Percentiles rank a stretch among this genome's conserved stretches.
These are phyloP conservation scores for Dendryphion nanum DNA, from an alignment of 2,329 filamentous ascomycete genomes.

Conservation along the genomic window DNA sequence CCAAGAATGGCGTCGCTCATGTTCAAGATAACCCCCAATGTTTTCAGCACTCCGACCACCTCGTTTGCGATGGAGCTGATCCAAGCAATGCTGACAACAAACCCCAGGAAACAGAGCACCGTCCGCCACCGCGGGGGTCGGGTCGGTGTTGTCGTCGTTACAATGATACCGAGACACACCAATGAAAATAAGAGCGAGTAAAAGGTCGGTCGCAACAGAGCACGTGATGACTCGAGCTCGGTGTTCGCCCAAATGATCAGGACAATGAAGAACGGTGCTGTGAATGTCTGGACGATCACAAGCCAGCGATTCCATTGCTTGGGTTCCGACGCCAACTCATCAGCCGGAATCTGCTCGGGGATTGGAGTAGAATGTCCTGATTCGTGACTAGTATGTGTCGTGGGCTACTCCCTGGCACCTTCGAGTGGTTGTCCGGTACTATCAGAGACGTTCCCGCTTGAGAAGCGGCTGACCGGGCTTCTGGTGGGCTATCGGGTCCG, in stretches of 20 bases:
- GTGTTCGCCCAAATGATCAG: slow-evolving; percentile 73
- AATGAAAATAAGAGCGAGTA: slow-evolving; percentile 57
- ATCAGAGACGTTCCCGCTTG: no score
- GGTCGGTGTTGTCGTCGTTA: slow-evolving; percentile 66
- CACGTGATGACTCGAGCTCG: slow-evolving; percentile 55
- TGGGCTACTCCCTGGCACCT: no score
- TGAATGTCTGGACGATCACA: slow-evolving; percentile 78
- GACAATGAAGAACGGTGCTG: slow-evolving; percentile 79
- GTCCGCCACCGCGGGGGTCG: slow-evolving; percentile 72
- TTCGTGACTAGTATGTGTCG: slow-evolving; percentile 35
- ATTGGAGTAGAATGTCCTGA: slow-evolving; percentile 31
- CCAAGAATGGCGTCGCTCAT: slow-evolving; percentile 95
- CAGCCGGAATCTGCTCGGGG: slow-evolving; percentile 34
- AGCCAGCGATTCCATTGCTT: slow-evolving; percentile 90
- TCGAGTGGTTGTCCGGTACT: no score
- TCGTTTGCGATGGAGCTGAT: slow-evolving; percentile 94
- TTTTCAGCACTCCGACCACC: slow-evolving; percentile 92
- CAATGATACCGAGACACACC: slow-evolving; percentile 63
- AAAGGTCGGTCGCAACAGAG: slow-evolving; percentile 57
- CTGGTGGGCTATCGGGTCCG: slow-evolving; percentile 17
- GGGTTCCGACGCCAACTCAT: slow-evolving; percentile 19
- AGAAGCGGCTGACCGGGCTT: slow-evolving; percentile 3
- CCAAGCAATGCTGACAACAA: slow-evolving; percentile 90
- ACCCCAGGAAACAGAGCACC: slow-evolving; percentile 83
- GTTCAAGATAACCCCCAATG: slow-evolving; percentile 83